Conservation (phyloP, 2,329 filamentous ascomycete genomes). For the Pyrenochaeta sp. region DNA sequence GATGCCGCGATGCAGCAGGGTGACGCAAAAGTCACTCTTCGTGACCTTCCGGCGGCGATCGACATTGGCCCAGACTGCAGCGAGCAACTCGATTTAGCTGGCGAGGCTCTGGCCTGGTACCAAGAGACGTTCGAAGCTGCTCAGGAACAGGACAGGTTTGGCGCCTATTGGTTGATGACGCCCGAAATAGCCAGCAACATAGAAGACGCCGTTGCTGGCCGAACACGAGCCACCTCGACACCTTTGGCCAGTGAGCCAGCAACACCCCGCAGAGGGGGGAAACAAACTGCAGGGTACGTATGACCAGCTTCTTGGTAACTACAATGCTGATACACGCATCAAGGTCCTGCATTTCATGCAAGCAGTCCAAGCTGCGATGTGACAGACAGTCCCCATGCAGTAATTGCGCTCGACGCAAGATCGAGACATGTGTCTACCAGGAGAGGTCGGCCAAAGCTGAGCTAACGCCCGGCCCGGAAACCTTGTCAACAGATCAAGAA, state of each 20-base stretch:
- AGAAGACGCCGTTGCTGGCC: slow-evolving; percentile 30
- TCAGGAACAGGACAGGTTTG: slow-evolving; percentile 67
- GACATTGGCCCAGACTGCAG: slow-evolving; percentile 75
- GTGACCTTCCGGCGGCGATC: slow-evolving; percentile 72
- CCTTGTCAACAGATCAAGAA: background rate
- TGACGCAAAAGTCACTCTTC: slow-evolving; percentile 50
- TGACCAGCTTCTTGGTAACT: too few relatives aligned
- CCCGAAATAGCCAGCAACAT: slow-evolving; percentile 46
- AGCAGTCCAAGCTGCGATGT: slow-evolving; percentile 16
- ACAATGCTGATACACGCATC: background rate
- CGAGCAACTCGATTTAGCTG: slow-evolving; percentile 70
- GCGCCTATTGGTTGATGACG: slow-evolving; percentile 70
- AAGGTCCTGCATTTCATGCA: slow-evolving; percentile 18
- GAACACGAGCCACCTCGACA: slow-evolving; percentile 24
- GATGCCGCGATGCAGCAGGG: slow-evolving; percentile 52
- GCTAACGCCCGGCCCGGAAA: slow-evolving; percentile 1
- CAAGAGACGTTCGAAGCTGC: slow-evolving; percentile 70
- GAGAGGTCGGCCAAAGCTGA: slow-evolving; percentile 6
- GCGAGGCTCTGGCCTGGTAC: slow-evolving; percentile 68
- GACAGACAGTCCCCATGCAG: slow-evolving; percentile 16
- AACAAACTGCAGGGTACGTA: slow-evolving; percentile 16
- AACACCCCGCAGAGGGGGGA: slow-evolving; percentile 8
- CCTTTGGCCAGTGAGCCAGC: slow-evolving; percentile 14
- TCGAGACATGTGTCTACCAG: slow-evolving; percentile 13
- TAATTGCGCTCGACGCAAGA: slow-evolving; percentile 13